These are phyloP conservation scores for Brassica carinata DNA, from an alignment of 345 rosid species.

Conservation along the genomic window DNA sequence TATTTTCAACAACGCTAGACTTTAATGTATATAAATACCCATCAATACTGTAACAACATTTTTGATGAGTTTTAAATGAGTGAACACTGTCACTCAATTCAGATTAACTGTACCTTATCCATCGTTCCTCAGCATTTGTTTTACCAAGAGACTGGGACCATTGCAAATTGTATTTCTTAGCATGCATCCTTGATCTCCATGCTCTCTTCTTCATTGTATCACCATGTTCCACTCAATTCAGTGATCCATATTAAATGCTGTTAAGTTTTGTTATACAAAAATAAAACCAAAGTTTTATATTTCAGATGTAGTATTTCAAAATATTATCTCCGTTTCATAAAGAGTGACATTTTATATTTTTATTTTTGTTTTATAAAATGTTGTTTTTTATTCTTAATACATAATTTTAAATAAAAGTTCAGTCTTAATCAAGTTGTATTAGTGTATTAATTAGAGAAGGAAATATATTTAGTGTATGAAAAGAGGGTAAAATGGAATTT, in stretches of 20 bases:
- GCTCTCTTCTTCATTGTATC: background rate
- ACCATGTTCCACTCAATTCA: background rate
- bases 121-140: background rate
- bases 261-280: background rate
- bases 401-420: too few relatives aligned
- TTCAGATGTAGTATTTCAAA: background rate
- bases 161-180: background rate
- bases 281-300: background rate
- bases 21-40: background rate
- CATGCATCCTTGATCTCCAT: conserved; percentile 2
- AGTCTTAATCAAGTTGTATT: background rate
- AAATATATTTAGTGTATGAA: background rate
- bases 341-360: too few relatives aligned
- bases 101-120: conserved; percentile 8
- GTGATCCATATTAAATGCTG: background rate
- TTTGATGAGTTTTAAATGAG: conserved; percentile 9
- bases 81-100: background rate
- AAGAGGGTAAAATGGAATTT: background rate
- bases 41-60: conserved; percentile 5
- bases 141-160: conserved; percentile 1
- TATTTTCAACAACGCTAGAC: background rate
- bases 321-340: background rate
- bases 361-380: too few relatives aligned
- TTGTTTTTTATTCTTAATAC: too few relatives aligned
- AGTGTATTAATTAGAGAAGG: background rate